These are phyloP conservation scores for Agaricus subrufescens DNA, from an alignment of 768 basidiomycete species.

Conservation along the genomic window DNA sequence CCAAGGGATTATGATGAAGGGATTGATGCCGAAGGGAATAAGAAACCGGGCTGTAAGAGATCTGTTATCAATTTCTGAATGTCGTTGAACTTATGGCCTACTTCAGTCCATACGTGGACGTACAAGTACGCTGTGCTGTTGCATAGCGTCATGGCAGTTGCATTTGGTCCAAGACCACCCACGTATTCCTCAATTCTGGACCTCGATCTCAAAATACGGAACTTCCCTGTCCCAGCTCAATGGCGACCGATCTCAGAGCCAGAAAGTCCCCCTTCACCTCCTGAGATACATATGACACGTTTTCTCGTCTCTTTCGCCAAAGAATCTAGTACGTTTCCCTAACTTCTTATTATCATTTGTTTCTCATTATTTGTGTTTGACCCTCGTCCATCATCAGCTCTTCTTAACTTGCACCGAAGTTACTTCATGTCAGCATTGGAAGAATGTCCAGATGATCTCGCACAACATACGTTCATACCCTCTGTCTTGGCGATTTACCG, in stretches of 20 bases:
- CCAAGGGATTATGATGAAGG: slow-evolving; percentile 40
- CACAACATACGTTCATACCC: slow-evolving; percentile 58
- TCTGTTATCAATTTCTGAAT: neutral
- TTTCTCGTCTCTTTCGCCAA: slow-evolving; percentile 41
- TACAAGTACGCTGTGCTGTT: slow-evolving; percentile 51
- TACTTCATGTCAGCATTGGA: slow-evolving; percentile 66
- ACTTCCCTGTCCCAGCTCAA: slow-evolving; percentile 46
- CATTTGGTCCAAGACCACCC: slow-evolving; percentile 49
- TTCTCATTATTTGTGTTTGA: neutral
- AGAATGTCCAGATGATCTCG: slow-evolving; percentile 50
- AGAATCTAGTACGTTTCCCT: slow-evolving; percentile 38
- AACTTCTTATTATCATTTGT: too few relatives aligned
- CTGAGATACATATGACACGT: slow-evolving; percentile 32
- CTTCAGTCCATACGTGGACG: slow-evolving; percentile 50
- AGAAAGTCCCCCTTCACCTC: slow-evolving; percentile 14
- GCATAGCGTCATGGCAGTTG: slow-evolving; percentile 43
- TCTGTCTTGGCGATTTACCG: slow-evolving; percentile 73
- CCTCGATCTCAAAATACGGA: slow-evolving; percentile 56
- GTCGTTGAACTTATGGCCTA: neutral
- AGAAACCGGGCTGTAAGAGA: slow-evolving; percentile 36
- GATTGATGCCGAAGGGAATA: slow-evolving; percentile 29
- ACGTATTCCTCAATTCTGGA: slow-evolving; percentile 48
- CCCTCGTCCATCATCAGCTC: slow-evolving; percentile 28
- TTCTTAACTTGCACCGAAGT: slow-evolving; percentile 61
- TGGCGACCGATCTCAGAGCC: slow-evolving; percentile 34